These are phyloP conservation scores for Suillus spraguei DNA, from an alignment of 768 basidiomycete genomes.

Conservation along the genomic window DNA sequence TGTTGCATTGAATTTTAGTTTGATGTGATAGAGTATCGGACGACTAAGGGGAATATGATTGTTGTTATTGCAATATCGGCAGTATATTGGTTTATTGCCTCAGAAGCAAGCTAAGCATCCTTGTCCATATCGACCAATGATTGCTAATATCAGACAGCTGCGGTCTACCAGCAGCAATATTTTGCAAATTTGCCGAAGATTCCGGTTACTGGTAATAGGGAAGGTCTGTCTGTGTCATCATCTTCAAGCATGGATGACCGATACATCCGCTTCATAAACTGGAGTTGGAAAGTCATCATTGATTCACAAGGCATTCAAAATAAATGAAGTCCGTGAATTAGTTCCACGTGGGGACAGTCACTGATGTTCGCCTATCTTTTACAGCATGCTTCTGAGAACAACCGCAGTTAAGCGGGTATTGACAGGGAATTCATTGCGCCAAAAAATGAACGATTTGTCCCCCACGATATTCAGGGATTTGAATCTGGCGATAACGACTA, in stretches of 20 bases:
- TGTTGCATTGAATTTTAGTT: background rate
- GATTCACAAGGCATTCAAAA: slow-evolving; percentile 10
- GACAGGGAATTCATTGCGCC: no score
- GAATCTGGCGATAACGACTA: no score
- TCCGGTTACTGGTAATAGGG: slow-evolving; percentile 14
- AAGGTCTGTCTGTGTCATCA: slow-evolving; percentile 1
- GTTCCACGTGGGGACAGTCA: no score
- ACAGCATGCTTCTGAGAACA: no score
- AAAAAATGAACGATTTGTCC: no score
- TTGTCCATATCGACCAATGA: background rate
- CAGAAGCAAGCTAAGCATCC: background rate
- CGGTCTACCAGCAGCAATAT: slow-evolving; percentile 6
- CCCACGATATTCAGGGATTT: no score
- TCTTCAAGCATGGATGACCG: background rate
- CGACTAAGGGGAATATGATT: background rate
- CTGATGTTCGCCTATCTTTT: no score
- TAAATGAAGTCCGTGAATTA: no score
- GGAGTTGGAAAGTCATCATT: slow-evolving; percentile 13
- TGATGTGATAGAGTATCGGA: background rate
- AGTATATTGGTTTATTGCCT: background rate
- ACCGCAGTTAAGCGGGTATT: no score
- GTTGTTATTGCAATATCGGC: slow-evolving; percentile 1
- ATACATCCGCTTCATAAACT: slow-evolving; percentile 4
- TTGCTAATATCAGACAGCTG: background rate
- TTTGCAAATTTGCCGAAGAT: slow-evolving; percentile 12